Base-by-base conservation (phyloP, 441 rosid species). In the Adansonia madagascariensis region DNA sequence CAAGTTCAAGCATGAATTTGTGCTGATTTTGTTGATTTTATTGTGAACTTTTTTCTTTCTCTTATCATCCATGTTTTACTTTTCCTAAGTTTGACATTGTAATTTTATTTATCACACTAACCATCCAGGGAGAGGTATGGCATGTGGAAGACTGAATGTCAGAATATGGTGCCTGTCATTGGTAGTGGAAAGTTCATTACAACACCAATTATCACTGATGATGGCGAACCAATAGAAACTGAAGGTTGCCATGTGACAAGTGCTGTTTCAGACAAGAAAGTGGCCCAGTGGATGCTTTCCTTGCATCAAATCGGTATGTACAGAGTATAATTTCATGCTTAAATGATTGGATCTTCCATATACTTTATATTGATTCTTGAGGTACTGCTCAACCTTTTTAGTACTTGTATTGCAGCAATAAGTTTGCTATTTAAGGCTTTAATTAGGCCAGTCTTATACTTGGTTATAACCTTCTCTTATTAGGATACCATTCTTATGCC, bases 301-400 rank as follows among this genome's bases (percentile, higher is more conserved):
- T 81, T 91, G 86, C 97, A 86, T 84, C 98, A 92, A 84, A 91
- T 94, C 60, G 97, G 98, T 93, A 85, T 65, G 79, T 80, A 71
- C 71, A 49, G 52, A 81, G 77, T 64, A 72, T 76, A 71, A 31
- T 75, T 62, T 79, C 61, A 52, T 68, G 64, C 70, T 70, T 61
- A 44, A 20, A 14, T 69, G 50, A 41, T 70, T 55, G 53, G 7
- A 3, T 65, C 44, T 71, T 56, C 41, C 8, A 47, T 75, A 24
- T n/a, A 8, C 20, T 20, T 8, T 52, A 18, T 52, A 63, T 52
- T 27, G 39, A 3, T 55, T 68, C 68, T 52, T 49, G n/a, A 50
- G 56, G 27, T 55, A 1, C 50, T 73, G 27, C 35, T 56, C 49
- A 41, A 35, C 11, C 47, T 18, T 43, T 39, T 41, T 41, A 6